These are phyloP conservation scores for Amanita inopinata DNA, from an alignment of 768 basidiomycete genomes.

Conservation along the genomic window DNA sequence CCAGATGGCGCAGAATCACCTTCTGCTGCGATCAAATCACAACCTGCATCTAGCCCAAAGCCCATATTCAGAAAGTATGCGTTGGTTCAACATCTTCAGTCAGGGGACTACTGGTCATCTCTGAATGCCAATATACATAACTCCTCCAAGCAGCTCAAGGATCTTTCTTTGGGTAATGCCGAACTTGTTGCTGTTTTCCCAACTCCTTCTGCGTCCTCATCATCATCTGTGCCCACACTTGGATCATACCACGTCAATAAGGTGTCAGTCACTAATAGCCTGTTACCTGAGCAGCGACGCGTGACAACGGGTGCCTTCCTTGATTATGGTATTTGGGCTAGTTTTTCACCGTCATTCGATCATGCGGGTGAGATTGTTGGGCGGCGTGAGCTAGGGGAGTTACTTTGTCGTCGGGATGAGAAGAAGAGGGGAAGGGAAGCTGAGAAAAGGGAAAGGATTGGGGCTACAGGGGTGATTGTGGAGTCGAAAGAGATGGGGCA, in stretches of 20 bases:
- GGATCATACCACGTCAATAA: conserved; percentile 45
- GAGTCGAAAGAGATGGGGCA: conserved; percentile 15
- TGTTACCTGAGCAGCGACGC: conserved; percentile 39
- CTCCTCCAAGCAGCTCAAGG: conserved; percentile 32
- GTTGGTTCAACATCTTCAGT: conserved; percentile 69
- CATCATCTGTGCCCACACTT: conserved; percentile 35
- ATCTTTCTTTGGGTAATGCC: conserved; percentile 54
- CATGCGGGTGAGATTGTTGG: conserved; percentile 71
- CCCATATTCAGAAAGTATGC: conserved; percentile 43
- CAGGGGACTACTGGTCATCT: conserved; percentile 74
- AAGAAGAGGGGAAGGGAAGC: conserved; percentile 23
- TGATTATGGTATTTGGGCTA: conserved; percentile 68
- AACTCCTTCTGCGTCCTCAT: conserved; percentile 35
- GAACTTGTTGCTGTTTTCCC: conserved; percentile 72
- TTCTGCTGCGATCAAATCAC: conserved; percentile 8
- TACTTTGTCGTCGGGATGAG: conserved; percentile 42
- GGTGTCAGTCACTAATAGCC: conserved; percentile 25
- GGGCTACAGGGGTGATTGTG: conserved; percentile 19
- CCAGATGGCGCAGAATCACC: conserved; percentile 10
- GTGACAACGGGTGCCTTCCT: conserved; percentile 61
- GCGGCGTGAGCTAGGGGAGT: conserved; percentile 46
- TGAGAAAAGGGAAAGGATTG: conserved; percentile 19
- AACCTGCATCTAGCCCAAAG: conserved; percentile 12
- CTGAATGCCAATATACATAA: conserved; percentile 37
- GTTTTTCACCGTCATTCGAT: conserved; percentile 74